Conservation (phyloP, 805 yeast genomes). For the Wickerhamomyces mucosus region DNA sequence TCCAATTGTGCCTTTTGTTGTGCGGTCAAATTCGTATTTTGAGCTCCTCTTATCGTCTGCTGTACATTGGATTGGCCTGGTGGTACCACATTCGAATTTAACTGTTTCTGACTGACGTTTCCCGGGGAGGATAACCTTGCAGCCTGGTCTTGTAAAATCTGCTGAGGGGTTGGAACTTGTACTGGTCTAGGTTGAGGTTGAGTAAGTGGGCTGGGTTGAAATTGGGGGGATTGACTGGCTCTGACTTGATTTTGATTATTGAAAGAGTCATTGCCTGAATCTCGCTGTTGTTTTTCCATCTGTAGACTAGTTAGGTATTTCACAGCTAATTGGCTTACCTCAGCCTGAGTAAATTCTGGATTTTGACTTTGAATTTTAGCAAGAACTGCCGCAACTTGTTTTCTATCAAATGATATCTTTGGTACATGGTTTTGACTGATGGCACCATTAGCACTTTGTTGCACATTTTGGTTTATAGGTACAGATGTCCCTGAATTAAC, state of each 20-base stretch:
- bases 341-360: slow-evolving; percentile 53
- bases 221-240: slow-evolving; percentile 1
- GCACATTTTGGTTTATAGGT: slow-evolving; percentile 4
- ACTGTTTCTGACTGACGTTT: too few relatives aligned
- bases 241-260: background rate
- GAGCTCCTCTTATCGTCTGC: too few relatives aligned
- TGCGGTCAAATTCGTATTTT: slow-evolving; percentile 14
- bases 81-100: too few relatives aligned
- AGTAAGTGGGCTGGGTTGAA: slow-evolving; percentile 6
- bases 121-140: background rate
- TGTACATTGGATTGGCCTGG: too few relatives aligned
- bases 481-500: slow-evolving; percentile 6
- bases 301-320: slow-evolving; percentile 51
- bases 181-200: slow-evolving; percentile 6
- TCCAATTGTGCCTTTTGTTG: slow-evolving; percentile 23
- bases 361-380: slow-evolving; percentile 57
- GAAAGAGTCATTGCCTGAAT: slow-evolving; percentile 9
- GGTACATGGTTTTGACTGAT: slow-evolving; percentile 1
- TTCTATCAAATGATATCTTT: slow-evolving; percentile 34
- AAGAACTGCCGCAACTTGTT: slow-evolving; percentile 57
- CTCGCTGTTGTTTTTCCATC: slow-evolving; percentile 24
- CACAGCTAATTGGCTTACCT: slow-evolving; percentile 58
- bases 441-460: slow-evolving; percentile 2
- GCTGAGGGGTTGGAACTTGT: slow-evolving; percentile 31
- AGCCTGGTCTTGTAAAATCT: slow-evolving; percentile 25